Evolutionary conservation across 2,329 filamentous ascomycete species (phyloP).

Genomic region (Lachnellula suecica): DNA sequence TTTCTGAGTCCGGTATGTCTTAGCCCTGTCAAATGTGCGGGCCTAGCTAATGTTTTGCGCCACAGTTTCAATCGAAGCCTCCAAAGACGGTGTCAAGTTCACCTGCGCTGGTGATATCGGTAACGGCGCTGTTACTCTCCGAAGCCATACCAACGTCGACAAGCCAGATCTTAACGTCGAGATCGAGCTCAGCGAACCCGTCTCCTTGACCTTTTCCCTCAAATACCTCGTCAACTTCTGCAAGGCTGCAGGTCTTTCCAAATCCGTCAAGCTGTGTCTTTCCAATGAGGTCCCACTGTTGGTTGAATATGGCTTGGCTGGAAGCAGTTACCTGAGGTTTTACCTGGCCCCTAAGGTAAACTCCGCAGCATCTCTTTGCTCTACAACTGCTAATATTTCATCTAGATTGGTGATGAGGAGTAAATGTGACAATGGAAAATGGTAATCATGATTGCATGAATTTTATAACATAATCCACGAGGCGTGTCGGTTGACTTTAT

Average conservation of each 20-base stretch:
- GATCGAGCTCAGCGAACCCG: conserved; percentile 89
- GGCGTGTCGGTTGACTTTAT: conserved; percentile 33
- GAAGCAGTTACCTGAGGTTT: conserved; percentile 90
- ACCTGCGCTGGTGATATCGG: conserved; percentile 92
- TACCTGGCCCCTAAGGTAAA: conserved; percentile 95
- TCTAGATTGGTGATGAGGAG: conserved; percentile 69
- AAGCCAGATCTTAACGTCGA: conserved; percentile 84
- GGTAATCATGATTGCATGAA: conserved; percentile 28
- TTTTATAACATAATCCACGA: conserved; percentile 28
- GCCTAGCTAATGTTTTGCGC: conserved; percentile 15
- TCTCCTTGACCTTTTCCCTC: conserved; percentile 93
- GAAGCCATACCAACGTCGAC: conserved; percentile 84
- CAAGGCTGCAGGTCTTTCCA: conserved; percentile 87
- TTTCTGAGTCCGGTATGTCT: conserved; percentile 89
- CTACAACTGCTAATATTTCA: conserved; percentile 16
- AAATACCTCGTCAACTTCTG: conserved; percentile 99
- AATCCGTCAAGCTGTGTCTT: conserved; percentile 84
- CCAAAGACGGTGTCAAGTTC: conserved; percentile 97
- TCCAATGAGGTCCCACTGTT: conserved; percentile 95
- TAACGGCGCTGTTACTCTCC: conserved; percentile 88
- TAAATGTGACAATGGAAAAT: conserved; percentile 34
- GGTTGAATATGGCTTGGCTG: conserved; percentile 83
- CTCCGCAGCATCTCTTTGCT: background rate
- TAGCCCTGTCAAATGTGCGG: background rate
- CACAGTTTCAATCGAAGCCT: conserved; percentile 89